These are phyloP conservation scores for Neurospora sp. DNA, from an alignment of 495 filamentous ascomycete genomes.

Conservation along the genomic window DNA sequence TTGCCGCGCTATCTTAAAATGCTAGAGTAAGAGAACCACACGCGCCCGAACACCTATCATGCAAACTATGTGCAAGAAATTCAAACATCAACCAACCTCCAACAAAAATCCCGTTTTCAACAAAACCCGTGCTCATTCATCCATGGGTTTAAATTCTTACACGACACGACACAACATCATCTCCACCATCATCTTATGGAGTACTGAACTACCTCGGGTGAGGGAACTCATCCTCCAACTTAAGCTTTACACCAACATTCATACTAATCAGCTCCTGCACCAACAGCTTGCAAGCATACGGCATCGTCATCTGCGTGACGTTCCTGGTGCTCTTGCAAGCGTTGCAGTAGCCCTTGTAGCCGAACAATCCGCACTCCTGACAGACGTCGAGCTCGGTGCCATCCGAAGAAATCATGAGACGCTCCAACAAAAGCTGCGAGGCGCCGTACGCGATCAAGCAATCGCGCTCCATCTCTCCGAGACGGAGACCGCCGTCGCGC, in stretches of 20 bases:
- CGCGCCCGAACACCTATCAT: background rate
- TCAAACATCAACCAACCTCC: background rate
- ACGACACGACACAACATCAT: background rate
- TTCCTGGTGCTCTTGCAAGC: slow-evolving; percentile 72
- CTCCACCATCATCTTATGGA: background rate
- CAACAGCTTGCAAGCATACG: slow-evolving; percentile 96
- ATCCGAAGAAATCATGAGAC: slow-evolving; percentile 89
- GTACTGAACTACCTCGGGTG: slow-evolving; percentile 25
- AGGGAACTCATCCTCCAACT: slow-evolving; percentile 87
- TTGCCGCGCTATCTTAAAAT: background rate
- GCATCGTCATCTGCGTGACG: slow-evolving; percentile 86
- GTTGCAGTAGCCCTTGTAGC: slow-evolving; percentile 86
- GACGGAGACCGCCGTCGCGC: slow-evolving; percentile 78
- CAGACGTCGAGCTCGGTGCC: slow-evolving; percentile 87
- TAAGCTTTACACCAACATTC: slow-evolving; percentile 83
- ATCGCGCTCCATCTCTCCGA: slow-evolving; percentile 99
- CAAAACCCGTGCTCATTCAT: background rate
- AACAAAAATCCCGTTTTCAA: background rate
- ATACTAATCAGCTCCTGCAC: slow-evolving; percentile 96
- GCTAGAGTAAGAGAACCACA: background rate
- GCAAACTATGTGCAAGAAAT: background rate
- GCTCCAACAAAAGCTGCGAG: slow-evolving; percentile 82
- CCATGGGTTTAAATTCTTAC: background rate
- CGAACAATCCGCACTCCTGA: slow-evolving; percentile 86
- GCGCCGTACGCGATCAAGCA: slow-evolving; percentile 94